A percentile compares a stretch with the other conserved stretches of the same genome.
These are phyloP conservation scores for Cryptococcus sp. DNA, from an alignment of 1,284 basidiomycete species.

Conservation along the genomic window DNA sequence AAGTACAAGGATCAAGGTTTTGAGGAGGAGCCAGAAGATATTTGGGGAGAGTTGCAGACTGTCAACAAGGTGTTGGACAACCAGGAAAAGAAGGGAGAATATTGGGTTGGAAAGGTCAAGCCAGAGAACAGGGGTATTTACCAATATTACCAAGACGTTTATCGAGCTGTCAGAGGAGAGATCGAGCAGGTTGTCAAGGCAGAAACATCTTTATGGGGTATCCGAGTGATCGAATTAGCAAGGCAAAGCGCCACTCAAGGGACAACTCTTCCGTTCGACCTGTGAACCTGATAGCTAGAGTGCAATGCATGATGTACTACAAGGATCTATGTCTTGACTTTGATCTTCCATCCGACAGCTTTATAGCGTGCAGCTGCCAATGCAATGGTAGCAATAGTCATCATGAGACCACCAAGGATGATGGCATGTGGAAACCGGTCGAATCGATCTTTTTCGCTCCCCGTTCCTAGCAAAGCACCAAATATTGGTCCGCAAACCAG, in stretches of 20 bases:
- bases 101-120: slow-evolving; percentile 9
- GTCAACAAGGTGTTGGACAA: neutral
- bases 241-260: slow-evolving; percentile 1
- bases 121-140: slow-evolving; percentile 2
- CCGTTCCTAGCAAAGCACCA: slow-evolving; percentile 34
- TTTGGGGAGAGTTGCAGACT: slow-evolving; percentile 8
- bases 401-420: slow-evolving; percentile 23
- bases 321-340: neutral
- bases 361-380: slow-evolving; percentile 5
- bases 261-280: neutral
- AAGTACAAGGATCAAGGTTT: slow-evolving; percentile 3
- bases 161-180: neutral
- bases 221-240: slow-evolving; percentile 14
- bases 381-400: slow-evolving; percentile 9
- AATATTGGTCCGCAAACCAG: slow-evolving; percentile 35
- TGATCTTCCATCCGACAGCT: neutral
- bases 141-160: neutral
- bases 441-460: slow-evolving; percentile 17
- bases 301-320: neutral
- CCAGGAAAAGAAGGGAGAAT: slow-evolving; percentile 2
- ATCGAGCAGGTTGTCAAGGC: slow-evolving; percentile 4
- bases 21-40: slow-evolving; percentile 8
- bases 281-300: neutral
- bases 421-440: slow-evolving; percentile 24
- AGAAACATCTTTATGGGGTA: slow-evolving; percentile 5